Evolutionary conservation across 176 grass and related monocot species (phyloP), one percentile per base, ranked within the genome.

Genomic region (Bolboschoenus planiculmis): DNA sequence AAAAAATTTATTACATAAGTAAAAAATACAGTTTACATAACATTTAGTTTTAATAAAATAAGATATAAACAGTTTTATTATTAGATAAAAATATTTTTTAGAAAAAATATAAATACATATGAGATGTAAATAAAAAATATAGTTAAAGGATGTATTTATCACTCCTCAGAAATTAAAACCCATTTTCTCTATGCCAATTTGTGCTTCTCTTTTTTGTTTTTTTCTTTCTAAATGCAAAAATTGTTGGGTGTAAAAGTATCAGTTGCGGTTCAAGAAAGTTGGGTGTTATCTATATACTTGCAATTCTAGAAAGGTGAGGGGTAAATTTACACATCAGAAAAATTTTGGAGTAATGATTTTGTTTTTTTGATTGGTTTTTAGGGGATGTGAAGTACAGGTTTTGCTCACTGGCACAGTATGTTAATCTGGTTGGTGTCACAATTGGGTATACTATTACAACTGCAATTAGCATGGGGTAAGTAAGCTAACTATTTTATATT

Each of bases 371-470:
- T 59, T 79, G 15, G 13, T 31, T 16, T 39, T 63, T 92, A 97
- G 95, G 95, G 3, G 86, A 87, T 2, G 58, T 82, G 44, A 86
- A 90, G 60, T 87, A 89, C 81, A 88, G 83, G 61, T 66, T 95
- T 20, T 98, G 95, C 83, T 84, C 86, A 2, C 21, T 93, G 67
- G 95, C 95, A 2, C 95, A 98, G 78, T 98, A 98, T 86, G 11
- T 89, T 5, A 98, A 98, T 84, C 87, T 98, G 21, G 89, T 95
- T 1, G 95, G 95, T 9, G 87, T 93, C 10, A 91, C 95, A 11
- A 84, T 98, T 24, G 95, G 95, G 18, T 98, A 98, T 81, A 95
- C 95, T 37, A 95, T 98, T 81, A 98, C 95, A 3, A 98, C 95
- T 14, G 92, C 92, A 85, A 91, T 95, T 57, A 98, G 95, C 87